phyloP scores from a whole-genome alignment of 164 flowering plant genomes.

The Aristolochia fimbriata region DNA sequence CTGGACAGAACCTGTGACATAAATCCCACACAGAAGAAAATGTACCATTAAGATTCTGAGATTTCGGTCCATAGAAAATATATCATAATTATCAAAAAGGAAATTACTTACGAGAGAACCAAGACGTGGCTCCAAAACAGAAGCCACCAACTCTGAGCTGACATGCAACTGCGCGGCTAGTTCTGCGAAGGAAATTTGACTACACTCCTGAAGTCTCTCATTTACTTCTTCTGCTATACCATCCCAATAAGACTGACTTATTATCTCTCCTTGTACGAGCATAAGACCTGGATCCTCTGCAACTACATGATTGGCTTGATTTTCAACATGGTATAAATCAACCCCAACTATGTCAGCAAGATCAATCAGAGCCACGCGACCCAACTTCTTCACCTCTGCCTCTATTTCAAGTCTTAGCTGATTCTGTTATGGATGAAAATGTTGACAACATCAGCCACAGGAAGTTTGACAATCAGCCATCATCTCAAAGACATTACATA shows the following conservation, averaged over 20 bases:
- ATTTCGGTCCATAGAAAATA: no score
- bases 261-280: slow-evolving; percentile 88
- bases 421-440: slow-evolving; percentile 30
- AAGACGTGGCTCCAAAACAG: slow-evolving; percentile 72
- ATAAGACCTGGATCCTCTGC: slow-evolving; percentile 42
- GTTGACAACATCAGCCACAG: no score
- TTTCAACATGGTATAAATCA: slow-evolving; percentile 89
- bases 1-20: no score
- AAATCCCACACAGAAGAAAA: background rate
- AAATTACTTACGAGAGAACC: slow-evolving; percentile 48
- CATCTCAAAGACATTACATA: no score
- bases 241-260: slow-evolving; percentile 84
- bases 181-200: slow-evolving; percentile 89
- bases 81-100: no score
- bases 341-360: slow-evolving; percentile 73
- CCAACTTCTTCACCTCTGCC: slow-evolving; percentile 45
- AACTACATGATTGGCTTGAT: slow-evolving; percentile 59
- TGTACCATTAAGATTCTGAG: background rate
- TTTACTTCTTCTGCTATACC: slow-evolving; percentile 77
- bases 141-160: slow-evolving; percentile 57
- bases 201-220: slow-evolving; percentile 88
- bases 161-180: slow-evolving; percentile 76
- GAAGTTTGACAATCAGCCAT: no score
- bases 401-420: slow-evolving; percentile 74
- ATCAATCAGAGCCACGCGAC: slow-evolving; percentile 86